These are phyloP conservation scores for Pulveroboletus ravenelii DNA, from an alignment of 768 basidiomycete species.

Conservation along the genomic window DNA sequence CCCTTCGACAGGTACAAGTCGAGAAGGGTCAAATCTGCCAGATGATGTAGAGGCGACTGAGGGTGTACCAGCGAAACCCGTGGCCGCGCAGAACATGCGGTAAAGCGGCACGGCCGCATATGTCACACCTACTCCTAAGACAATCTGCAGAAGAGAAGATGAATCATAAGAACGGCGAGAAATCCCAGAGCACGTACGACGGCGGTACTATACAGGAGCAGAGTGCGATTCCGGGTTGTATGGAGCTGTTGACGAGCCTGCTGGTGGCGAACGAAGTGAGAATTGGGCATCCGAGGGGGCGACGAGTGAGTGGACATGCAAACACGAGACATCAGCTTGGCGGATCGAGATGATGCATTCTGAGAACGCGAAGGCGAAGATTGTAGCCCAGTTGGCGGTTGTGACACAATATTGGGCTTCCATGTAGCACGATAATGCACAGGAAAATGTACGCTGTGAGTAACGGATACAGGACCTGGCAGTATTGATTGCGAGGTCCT, in stretches of 20 bases:
- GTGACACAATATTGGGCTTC: not conserved
- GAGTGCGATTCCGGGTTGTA: constrained; percentile 59
- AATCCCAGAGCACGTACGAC: constrained; percentile 47
- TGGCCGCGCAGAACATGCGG: constrained; percentile 96
- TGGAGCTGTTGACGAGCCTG: constrained; percentile 40
- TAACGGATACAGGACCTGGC: not conserved
- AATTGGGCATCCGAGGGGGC: not conserved
- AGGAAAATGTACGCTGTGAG: not conserved
- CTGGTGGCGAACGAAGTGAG: constrained; percentile 17
- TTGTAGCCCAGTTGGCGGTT: not conserved
- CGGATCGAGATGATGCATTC: not conserved
- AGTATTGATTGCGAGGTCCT: not conserved
- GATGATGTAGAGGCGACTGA: constrained; percentile 61
- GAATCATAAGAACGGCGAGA: not conserved
- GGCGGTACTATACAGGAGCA: constrained; percentile 83
- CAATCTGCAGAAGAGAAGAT: constrained; percentile 45
- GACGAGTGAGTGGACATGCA: constrained; percentile 12
- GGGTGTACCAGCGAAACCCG: constrained; percentile 94
- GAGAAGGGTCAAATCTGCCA: constrained; percentile 77
- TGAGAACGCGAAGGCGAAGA: constrained; percentile 2
- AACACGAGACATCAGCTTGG: constrained; percentile 3
- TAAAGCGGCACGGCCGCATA: constrained; percentile 98
- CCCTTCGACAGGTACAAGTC: constrained; percentile 69
- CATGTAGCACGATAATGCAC: not conserved
- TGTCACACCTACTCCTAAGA: constrained; percentile 77